phyloP scores from a whole-genome alignment of 306 rosid genomes.

The Notholithocarpus densiflorus region DNA sequence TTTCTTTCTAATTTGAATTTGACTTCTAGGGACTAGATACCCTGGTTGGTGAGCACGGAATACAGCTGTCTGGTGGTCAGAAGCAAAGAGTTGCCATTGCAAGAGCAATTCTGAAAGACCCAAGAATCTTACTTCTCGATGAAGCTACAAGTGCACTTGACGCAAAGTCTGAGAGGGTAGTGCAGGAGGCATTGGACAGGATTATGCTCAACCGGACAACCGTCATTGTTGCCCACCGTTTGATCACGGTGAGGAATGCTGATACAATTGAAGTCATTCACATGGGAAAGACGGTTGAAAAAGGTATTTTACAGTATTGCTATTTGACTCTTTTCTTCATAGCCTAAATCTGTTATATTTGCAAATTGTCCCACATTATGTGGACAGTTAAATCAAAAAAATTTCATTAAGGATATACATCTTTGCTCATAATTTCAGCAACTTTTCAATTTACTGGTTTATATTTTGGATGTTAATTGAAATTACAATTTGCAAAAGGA shows the following conservation, averaged over 20 bases:
- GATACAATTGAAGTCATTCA: conserved; percentile 61
- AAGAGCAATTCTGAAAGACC: conserved; percentile 72
- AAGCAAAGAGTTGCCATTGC: conserved; percentile 65
- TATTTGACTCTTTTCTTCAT: not conserved
- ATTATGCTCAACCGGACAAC: conserved; percentile 60
- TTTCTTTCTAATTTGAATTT: not conserved
- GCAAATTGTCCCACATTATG: not conserved
- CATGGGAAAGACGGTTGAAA: conserved; percentile 55
- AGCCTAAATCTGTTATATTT: not conserved
- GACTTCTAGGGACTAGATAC: conserved; percentile 52
- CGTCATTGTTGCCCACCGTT: conserved; percentile 65
- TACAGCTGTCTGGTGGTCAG: conserved; percentile 68
- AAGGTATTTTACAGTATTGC: too few relatives aligned
- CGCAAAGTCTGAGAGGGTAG: conserved; percentile 60
- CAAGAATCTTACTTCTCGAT: conserved; percentile 63
- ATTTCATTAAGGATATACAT: not conserved
- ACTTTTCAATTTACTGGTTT: not conserved
- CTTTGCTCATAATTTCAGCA: too few relatives aligned
- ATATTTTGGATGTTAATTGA: not conserved
- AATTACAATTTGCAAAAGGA: not conserved
- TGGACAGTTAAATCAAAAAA: not conserved
- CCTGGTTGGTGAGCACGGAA: conserved; percentile 69
- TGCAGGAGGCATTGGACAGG: conserved; percentile 60
- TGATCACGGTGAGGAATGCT: conserved; percentile 53
- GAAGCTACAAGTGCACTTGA: conserved; percentile 73